Evolutionary conservation across 352 stramenopile species (phyloP).

Genomic region (Pythium rhizo-oryzae): DNA sequence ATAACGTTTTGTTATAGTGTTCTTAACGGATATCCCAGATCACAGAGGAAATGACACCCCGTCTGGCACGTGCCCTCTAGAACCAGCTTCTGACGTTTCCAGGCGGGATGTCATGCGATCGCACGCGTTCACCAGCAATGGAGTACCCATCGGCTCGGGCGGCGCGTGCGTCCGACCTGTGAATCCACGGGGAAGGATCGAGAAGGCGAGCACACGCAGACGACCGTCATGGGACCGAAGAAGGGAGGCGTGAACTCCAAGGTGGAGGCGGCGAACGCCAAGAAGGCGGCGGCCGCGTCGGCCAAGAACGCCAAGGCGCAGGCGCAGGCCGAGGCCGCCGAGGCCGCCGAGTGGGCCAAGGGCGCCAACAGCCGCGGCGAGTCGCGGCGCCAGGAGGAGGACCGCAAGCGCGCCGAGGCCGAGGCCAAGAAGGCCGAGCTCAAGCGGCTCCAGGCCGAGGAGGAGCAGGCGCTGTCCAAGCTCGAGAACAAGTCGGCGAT

Average conservation of each 20-base stretch:
- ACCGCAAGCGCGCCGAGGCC: constrained; percentile 59
- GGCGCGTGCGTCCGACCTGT: neutral
- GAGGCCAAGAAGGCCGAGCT: constrained; percentile 78
- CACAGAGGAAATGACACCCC: constrained; percentile 13
- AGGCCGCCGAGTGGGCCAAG: constrained; percentile 62
- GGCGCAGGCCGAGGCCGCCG: constrained; percentile 42
- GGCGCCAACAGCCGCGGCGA: constrained; percentile 53
- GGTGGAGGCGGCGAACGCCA: constrained; percentile 73
- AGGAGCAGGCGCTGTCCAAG: constrained; percentile 55
- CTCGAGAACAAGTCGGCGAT: constrained; percentile 64
- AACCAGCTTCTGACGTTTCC: no score
- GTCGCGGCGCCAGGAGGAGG: constrained; percentile 50
- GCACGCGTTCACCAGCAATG: constrained; percentile 15
- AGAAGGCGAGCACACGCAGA: constrained; percentile 2
- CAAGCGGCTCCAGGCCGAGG: constrained; percentile 65
- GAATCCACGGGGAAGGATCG: constrained; percentile 13
- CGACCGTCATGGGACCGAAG: constrained; percentile 44
- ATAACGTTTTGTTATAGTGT: no score
- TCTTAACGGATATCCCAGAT: constrained; percentile 21
- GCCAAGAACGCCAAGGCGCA: constrained; percentile 58
- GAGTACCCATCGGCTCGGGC: constrained; percentile 20
- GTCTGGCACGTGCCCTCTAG: constrained; percentile 26
- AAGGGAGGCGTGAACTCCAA: constrained; percentile 61
- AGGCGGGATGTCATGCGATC: constrained; percentile 27
- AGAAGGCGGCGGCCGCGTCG: constrained; percentile 60